phyloP scores from a whole-genome alignment of 148 eudicot species.

The Drosera capensis region DNA sequence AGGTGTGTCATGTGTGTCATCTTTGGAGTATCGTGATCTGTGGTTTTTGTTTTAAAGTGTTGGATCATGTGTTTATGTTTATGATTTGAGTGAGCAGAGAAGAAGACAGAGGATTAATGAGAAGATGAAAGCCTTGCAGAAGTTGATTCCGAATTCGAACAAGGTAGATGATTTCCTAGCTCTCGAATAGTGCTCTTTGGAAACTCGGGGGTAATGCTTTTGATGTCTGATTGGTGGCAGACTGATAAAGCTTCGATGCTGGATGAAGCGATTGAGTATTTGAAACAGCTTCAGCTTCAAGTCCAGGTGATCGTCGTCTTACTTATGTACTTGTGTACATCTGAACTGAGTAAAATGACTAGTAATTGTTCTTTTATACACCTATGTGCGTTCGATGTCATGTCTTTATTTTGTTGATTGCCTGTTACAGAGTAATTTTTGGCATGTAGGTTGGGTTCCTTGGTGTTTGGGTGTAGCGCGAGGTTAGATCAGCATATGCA shows the following conservation, averaged over 20 bases:
- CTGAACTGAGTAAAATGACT: too few species aligned
- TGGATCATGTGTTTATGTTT: neutral
- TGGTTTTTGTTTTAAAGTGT: neutral
- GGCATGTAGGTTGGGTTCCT: too few species aligned
- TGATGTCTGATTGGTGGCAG: slow-evolving; percentile 11
- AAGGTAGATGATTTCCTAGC: slow-evolving; percentile 3
- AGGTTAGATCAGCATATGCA: too few species aligned
- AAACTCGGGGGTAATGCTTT: too few species aligned
- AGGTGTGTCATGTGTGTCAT: slow-evolving; percentile 22
- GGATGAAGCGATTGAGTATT: slow-evolving; percentile 65
- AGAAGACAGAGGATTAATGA: slow-evolving; percentile 8
- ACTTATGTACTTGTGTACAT: too few species aligned
- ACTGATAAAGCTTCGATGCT: slow-evolving; percentile 69
- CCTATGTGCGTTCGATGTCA: too few species aligned
- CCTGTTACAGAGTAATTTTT: too few species aligned
- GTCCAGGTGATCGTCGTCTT: slow-evolving; percentile 32
- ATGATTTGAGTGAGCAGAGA: neutral
- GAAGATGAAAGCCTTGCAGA: slow-evolving; percentile 9
- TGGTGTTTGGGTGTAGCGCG: too few species aligned
- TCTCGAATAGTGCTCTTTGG: neutral
- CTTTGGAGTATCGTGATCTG: neutral
- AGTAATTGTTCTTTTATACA: too few species aligned
- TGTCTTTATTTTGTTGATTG: too few species aligned
- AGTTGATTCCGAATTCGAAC: slow-evolving; percentile 6
- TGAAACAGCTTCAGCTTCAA: slow-evolving; percentile 60